Evolutionary conservation across 306 rosid genomes (phyloP).

Genomic region (Lablab purpureus): DNA sequence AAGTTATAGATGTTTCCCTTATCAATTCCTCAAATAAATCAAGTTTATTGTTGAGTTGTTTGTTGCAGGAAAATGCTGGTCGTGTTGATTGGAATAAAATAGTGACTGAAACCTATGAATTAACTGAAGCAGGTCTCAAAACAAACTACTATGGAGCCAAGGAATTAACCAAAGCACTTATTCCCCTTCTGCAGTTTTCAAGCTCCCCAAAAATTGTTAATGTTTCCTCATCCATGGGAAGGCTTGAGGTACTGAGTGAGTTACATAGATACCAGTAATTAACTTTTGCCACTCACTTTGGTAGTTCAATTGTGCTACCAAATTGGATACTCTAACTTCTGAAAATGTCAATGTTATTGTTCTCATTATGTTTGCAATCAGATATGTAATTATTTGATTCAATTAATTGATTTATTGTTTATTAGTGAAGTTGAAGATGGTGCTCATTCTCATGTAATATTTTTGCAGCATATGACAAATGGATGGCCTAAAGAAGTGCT

Average conservation of each 20-base stretch:
- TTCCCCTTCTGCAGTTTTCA: conserved; percentile 67
- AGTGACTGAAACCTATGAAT: conserved; percentile 40
- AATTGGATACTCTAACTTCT: neutral
- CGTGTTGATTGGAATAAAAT: conserved; percentile 45
- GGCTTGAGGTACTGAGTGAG: conserved; percentile 49
- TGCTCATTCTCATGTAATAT: neutral
- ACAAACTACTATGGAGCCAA: conserved; percentile 69
- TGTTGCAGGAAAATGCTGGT: neutral
- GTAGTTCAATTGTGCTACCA: too few relatives aligned
- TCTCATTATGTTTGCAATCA: neutral
- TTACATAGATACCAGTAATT: neutral
- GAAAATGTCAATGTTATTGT: neutral
- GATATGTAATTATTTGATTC: neutral
- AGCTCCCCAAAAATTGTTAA: conserved; percentile 66
- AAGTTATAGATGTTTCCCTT: neutral
- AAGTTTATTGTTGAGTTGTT: neutral
- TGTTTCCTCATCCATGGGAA: conserved; percentile 54
- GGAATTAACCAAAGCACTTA: conserved; percentile 49
- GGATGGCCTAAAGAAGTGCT: conserved; percentile 54
- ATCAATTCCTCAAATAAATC: conserved; percentile 2
- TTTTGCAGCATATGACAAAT: conserved; percentile 47
- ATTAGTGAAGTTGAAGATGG: neutral
- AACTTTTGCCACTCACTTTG: neutral
- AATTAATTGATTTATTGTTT: neutral
- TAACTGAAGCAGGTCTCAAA: conserved; percentile 48